These are phyloP conservation scores for Suillus subalutaceus DNA, from an alignment of 768 basidiomycete genomes.

Conservation along the genomic window DNA sequence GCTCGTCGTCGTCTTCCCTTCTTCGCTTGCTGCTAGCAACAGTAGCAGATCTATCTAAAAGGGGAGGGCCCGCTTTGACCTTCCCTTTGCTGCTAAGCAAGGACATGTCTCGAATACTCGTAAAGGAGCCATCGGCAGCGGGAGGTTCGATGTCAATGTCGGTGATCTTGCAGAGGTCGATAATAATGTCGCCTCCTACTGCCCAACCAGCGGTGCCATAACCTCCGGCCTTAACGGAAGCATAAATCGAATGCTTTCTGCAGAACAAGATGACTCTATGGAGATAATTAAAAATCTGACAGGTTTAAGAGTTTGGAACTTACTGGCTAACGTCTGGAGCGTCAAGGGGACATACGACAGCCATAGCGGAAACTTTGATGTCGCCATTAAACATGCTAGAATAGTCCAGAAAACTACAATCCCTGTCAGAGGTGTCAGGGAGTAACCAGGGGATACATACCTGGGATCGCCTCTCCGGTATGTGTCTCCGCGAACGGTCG, in stretches of 20 bases:
- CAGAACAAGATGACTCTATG: constrained; percentile 74
- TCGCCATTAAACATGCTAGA: constrained; percentile 77
- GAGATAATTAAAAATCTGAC: constrained; percentile 11
- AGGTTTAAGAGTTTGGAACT: constrained; percentile 29
- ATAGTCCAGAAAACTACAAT: constrained; percentile 28
- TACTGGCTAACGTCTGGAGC: constrained; percentile 83
- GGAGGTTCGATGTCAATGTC: constrained; percentile 73
- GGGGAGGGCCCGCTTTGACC: constrained; percentile 25
- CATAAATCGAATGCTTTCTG: constrained; percentile 63
- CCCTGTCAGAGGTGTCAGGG: constrained; percentile 7
- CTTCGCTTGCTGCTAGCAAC: constrained; percentile 50
- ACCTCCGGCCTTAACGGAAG: constrained; percentile 88
- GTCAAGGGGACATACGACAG: constrained; percentile 73
- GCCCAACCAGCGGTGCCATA: constrained; percentile 92
- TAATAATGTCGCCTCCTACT: constrained; percentile 81
- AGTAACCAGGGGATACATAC: constrained; percentile 30
- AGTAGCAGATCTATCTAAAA: constrained; percentile 9
- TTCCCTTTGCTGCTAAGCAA: constrained; percentile 60
- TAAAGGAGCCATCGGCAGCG: constrained; percentile 53
- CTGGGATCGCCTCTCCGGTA: constrained; percentile 45
- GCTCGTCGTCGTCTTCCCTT: constrained; percentile 54
- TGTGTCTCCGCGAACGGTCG: constrained; percentile 49
- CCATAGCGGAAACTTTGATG: constrained; percentile 58
- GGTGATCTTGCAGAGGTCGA: constrained; percentile 74
- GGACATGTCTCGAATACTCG: constrained; percentile 60